Percentiles rank a stretch among this genome's conserved stretches.
These are phyloP conservation scores for Fusarium anthophilum DNA, from an alignment of 2,329 filamentous ascomycete genomes.

Conservation along the genomic window DNA sequence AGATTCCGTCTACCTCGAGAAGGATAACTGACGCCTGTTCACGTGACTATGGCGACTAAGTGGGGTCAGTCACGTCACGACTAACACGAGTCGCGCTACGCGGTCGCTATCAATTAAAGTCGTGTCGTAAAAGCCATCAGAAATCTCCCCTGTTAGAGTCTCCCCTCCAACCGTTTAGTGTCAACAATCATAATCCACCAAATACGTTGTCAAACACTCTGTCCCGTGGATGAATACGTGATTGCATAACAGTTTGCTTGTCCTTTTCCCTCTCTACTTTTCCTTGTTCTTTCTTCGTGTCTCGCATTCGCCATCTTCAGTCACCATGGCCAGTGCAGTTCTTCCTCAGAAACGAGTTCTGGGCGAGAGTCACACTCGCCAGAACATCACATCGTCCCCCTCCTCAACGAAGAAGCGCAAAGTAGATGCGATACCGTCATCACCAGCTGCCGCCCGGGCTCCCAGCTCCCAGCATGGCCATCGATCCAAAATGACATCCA, in stretches of 20 bases:
- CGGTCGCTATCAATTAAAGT: constrained; percentile 43
- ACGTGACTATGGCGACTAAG: constrained; percentile 39
- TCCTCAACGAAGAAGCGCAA: constrained; percentile 82
- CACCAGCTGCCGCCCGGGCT: constrained; percentile 64
- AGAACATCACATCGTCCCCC: constrained; percentile 68
- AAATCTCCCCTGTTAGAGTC: constrained; percentile 26
- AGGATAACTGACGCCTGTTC: constrained; percentile 34
- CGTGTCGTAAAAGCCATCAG: constrained; percentile 37
- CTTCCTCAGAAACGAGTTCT: constrained; percentile 78
- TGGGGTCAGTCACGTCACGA: constrained; percentile 52
- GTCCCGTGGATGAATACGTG: constrained; percentile 25
- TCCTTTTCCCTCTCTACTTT: background rate
- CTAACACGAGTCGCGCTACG: constrained; percentile 46
- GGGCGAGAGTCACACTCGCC: constrained; percentile 71
- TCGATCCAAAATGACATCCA: constrained; percentile 72
- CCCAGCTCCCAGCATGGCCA: constrained; percentile 71
- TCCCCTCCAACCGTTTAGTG: constrained; percentile 20
- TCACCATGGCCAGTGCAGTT: constrained; percentile 59
- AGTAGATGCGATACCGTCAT: constrained; percentile 70
- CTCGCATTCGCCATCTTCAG: constrained; percentile 24
- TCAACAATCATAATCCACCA: constrained; percentile 31
- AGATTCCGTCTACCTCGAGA: no score
- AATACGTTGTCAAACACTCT: constrained; percentile 1
- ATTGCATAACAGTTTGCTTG: background rate
- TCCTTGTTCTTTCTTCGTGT: background rate